Evolutionary conservation across 371 early-diverging fungal species (phyloP).

Genomic region (Vairimorpha apis): DNA sequence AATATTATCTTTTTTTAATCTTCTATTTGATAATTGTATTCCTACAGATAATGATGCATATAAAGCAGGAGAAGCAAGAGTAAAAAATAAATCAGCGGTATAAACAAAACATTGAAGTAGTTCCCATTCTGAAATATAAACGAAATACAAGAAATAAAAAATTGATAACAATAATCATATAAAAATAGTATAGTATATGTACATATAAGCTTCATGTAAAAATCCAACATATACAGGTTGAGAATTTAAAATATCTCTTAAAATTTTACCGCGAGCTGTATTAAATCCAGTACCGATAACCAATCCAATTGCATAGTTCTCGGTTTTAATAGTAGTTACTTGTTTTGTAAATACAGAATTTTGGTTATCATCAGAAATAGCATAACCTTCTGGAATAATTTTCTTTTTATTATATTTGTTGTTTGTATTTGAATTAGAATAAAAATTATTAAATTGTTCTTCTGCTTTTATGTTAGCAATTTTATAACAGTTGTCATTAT

Average conservation of each 20-base stretch:
- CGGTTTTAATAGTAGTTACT: too few species aligned
- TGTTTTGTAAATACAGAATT: too few species aligned
- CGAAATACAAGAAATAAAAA: slow-evolving; percentile 3
- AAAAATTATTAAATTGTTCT: too few species aligned
- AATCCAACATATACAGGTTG: slow-evolving; percentile 83
- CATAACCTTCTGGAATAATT: too few species aligned
- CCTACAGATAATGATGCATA: slow-evolving; percentile 93
- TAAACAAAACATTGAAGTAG: slow-evolving; percentile 22
- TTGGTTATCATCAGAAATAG: too few species aligned
- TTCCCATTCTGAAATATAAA: background rate
- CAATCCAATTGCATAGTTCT: slow-evolving; percentile 67
- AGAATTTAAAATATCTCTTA: slow-evolving; percentile 85
- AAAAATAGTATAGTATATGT: slow-evolving; percentile 17
- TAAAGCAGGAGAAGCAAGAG: slow-evolving; percentile 65
- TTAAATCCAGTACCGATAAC: slow-evolving; percentile 87
- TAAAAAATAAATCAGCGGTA: slow-evolving; percentile 52
- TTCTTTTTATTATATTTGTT: too few species aligned
- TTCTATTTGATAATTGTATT: slow-evolving; percentile 76
- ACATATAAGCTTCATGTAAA: slow-evolving; percentile 72
- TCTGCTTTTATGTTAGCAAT: too few species aligned
- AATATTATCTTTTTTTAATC: slow-evolving; percentile 74
- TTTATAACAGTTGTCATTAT: too few species aligned
- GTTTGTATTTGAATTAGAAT: too few species aligned
- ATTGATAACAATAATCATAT: slow-evolving; percentile 63
- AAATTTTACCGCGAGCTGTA: slow-evolving; percentile 83